Conservation (phyloP, 495 filamentous ascomycete species). For the Daldinia vernicosa region DNA sequence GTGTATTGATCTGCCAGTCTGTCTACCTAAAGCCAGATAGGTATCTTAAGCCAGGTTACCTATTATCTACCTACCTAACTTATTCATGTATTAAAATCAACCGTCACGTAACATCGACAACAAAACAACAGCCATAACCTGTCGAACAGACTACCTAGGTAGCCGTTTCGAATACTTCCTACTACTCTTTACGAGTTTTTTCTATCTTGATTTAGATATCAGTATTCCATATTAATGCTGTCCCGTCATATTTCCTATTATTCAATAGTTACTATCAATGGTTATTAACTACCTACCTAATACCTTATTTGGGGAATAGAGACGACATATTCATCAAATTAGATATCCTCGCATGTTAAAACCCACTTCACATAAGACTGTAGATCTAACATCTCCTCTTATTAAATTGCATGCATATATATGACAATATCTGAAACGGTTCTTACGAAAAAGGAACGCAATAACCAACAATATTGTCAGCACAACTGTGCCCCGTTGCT, state of each 20-base stretch:
- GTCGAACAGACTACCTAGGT: no score
- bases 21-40: background rate
- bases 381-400: background rate
- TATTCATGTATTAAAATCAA: background rate
- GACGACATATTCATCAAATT: background rate
- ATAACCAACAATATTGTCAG: background rate
- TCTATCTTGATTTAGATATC: background rate
- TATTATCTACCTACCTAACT: no score
- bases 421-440: background rate
- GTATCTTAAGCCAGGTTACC: background rate
- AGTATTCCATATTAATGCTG: background rate
- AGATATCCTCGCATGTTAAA: background rate
- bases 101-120: slow-evolving; percentile 6
- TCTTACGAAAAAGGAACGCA: background rate
- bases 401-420: background rate
- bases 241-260: background rate
- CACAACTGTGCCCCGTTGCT: background rate
- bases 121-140: no score
- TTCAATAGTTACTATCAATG: no score
- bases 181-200: background rate
- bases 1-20: slow-evolving; percentile 6
- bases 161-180: background rate
- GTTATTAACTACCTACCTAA: background rate
- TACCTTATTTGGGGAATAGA: background rate
- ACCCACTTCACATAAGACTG: background rate